Percentiles rank a stretch among this genome's conserved stretches.
These are phyloP conservation scores for Xylaria sp. DNA, from an alignment of 2,329 filamentous ascomycete genomes.

Conservation along the genomic window DNA sequence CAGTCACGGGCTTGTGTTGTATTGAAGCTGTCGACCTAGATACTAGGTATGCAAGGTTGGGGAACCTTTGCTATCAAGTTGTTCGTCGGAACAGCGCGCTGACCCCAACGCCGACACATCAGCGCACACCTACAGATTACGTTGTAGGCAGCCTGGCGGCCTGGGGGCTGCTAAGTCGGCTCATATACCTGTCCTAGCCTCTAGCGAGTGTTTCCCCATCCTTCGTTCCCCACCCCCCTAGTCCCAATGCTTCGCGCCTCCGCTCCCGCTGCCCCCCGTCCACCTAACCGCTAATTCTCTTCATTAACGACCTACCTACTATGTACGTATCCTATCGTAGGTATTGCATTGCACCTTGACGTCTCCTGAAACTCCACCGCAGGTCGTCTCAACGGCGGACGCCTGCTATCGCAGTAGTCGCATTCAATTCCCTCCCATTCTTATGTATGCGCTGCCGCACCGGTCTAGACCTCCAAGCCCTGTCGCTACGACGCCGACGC, in stretches of 20 bases:
- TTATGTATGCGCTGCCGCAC: background rate
- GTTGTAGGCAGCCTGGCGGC: too few relatives aligned
- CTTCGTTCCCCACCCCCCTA: slow-evolving; percentile 14
- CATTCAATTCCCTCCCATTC: background rate
- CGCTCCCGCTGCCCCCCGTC: slow-evolving; percentile 16
- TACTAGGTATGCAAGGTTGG: background rate
- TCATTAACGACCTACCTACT: background rate
- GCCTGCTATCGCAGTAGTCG: background rate
- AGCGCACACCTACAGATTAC: too few relatives aligned
- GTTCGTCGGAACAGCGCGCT: background rate
- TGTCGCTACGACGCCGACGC: slow-evolving; percentile 2
- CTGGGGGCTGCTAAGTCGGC: too few relatives aligned
- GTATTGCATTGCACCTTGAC: slow-evolving; percentile 6
- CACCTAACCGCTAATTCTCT: slow-evolving; percentile 3
- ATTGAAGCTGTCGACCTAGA: background rate
- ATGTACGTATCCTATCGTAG: too few relatives aligned
- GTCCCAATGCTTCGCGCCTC: slow-evolving; percentile 21
- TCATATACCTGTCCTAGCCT: too few relatives aligned
- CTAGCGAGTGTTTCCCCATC: background rate
- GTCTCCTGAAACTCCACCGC: background rate
- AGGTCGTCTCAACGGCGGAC: background rate
- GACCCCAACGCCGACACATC: background rate
- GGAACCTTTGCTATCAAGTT: too few relatives aligned
- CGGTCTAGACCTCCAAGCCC: background rate
- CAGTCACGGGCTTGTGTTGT: background rate